These are phyloP conservation scores for Penicillium riverlandense DNA, from an alignment of 495 filamentous ascomycete species.

Conservation along the genomic window DNA sequence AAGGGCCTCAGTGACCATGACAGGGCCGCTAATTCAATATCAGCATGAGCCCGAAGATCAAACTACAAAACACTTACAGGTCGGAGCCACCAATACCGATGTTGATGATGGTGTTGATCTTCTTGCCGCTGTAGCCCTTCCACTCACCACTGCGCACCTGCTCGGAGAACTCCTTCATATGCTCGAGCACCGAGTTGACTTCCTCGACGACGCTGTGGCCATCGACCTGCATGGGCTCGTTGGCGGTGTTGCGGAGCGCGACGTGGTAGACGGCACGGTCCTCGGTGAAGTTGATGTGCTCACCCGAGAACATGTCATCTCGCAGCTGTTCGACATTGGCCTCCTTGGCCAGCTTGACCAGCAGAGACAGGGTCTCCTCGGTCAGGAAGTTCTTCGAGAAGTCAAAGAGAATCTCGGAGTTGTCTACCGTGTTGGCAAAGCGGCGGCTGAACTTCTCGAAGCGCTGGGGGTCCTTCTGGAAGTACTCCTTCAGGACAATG, in stretches of 20 bases:
- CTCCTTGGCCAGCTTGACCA: conserved; percentile 86
- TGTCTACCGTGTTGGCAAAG: conserved; percentile 73
- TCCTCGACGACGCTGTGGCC: conserved; percentile 94
- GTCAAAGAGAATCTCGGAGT: conserved; percentile 85
- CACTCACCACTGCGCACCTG: conserved; percentile 90
- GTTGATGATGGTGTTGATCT: conserved; percentile 92
- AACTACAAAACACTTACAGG: conserved; percentile 54
- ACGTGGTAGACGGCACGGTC: conserved; percentile 92
- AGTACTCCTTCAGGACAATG: conserved; percentile 89
- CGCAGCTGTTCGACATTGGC: conserved; percentile 85
- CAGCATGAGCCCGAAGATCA: conserved; percentile 12
- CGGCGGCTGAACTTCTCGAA: conserved; percentile 85
- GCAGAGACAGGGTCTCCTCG: conserved; percentile 78
- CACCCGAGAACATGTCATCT: conserved; percentile 93
- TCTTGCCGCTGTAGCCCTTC: conserved; percentile 99
- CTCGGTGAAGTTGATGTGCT: conserved; percentile 99
- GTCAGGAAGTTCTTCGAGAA: conserved; percentile 99
- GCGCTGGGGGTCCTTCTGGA: conserved; percentile 78
- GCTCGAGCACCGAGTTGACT: conserved; percentile 82
- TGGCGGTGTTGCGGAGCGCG: conserved; percentile 81
- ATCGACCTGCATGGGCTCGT: conserved; percentile 84
- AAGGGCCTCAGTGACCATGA: conserved; percentile 96
- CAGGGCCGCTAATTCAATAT: conserved; percentile 64
- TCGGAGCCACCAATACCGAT: conserved; percentile 98
- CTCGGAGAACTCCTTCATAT: conserved; percentile 96